Base-by-base conservation (phyloP, 164 flowering plant genomes). In the Nelumbo lutea region DNA sequence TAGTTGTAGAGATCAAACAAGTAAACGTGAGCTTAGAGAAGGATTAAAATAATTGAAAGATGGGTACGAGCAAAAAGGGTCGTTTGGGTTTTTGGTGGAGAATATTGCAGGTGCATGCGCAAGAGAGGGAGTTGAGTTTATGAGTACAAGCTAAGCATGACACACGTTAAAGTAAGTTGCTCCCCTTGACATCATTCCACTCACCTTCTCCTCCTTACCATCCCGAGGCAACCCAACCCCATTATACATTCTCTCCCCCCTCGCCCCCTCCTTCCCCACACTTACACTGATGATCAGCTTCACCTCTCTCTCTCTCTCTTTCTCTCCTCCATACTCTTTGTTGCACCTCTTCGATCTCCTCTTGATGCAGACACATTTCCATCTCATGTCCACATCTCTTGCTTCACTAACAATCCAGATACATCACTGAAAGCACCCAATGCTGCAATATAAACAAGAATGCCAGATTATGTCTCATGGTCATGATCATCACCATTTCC, bases 91-190 rank as follows among this genome's bases (percentile, higher is more conserved):
- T 73, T 73, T 67, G 75, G 79, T 64, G 51, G 81, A 76, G 84
- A 75, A 77, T 79, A 81, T 81, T 77, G 76, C 73, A 77, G 82
- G 73, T 77, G 82, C 84, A 81, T 81, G 84, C 84, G 84, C 82
- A 65, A n/a, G 51, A 52, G 42, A 64, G 68, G 62, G 52, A 53
- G 10, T 78, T 70, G 71, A 72, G 77, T 86, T 73, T 81, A 77
- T 87, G 95, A 89, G 91, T 88, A 75, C 72, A 87, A 81, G 66
- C 68, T 75, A 87, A 87, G 90, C 92, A 88, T 88, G 90, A 81
- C 69, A 79, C 81, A 80, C 84, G 82, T 76, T 78, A 85, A 87
- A 82, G 83, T 72, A 74, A 77, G 79, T 68, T 81, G 81, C 79
- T 76, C 81, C 82, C 77, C 59, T 85, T 76, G 76, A 79, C 85